Evolutionary conservation across 345 rosid genomes (phyloP), one percentile per base, ranked within the genome.

Genomic region (Passiflora organensis): DNA sequence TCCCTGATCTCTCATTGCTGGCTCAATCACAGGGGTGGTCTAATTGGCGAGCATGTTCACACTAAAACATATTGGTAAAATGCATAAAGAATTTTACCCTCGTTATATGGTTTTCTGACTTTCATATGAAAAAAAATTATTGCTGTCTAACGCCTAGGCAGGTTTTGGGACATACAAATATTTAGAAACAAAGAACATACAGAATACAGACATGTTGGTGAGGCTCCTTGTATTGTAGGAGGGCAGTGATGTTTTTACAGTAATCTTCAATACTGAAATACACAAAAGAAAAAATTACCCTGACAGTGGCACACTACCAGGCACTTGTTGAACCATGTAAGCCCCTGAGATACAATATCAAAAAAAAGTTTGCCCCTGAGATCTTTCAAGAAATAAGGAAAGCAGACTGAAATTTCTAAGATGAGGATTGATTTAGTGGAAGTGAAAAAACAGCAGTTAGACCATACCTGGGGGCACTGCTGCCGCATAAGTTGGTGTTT

Each of bases 311-410:
- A 76, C 59, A 67, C 25, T 73, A 59, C 74, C 76, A 16, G 82
- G 76, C 53, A 70, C 48, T 71, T 76, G 97, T 36, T 76, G 81
- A 43, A 75, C 74, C 45, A 59, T 56, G 65, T 76, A 68, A 43
- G 80, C 48, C 75, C 94, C 99, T 93, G 86, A 22, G 65, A 57
- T 28, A n/a, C n/a, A n/a, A n/a, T n/a, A n/a, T n/a, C n/a, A n/a
- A n/a, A n/a, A n/a, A n/a, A n/a, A n/a, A n/a, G n/a, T n/a, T n/a
- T n/a, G n/a, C n/a, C n/a, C n/a, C 99, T 93, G 86, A 22, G 65
- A 57, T 28, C 59, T n/a, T 64, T 42, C 53, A 24, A 63, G 62
- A 53, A 52, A 66, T 20, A 54, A 60, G 24, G 5, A 67, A 39
- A 58, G 63, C 60, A 61, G 17, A 57, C 4, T 21, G 37, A 19